These are phyloP conservation scores for Hypoxylon rickii DNA, from an alignment of 495 filamentous ascomycete species.

Conservation along the genomic window DNA sequence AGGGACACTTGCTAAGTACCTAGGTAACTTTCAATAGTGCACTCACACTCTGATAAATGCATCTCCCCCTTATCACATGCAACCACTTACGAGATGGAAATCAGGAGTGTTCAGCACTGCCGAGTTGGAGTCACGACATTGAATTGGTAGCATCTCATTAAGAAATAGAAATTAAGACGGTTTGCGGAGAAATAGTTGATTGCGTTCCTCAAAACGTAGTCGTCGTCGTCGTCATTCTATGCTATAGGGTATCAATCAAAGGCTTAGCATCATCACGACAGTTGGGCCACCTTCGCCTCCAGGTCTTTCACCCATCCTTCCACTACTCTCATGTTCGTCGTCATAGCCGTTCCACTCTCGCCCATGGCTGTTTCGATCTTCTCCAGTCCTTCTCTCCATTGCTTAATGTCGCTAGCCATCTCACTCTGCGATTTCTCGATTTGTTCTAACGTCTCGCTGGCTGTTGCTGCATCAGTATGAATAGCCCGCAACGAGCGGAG, in stretches of 20 bases:
- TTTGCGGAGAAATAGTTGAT: too few relatives aligned
- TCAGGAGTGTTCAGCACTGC: too few relatives aligned
- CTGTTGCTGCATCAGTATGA: constrained; percentile 85
- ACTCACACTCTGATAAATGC: too few relatives aligned
- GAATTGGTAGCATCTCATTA: too few relatives aligned
- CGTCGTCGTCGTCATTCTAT: constrained; percentile 9
- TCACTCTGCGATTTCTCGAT: constrained; percentile 81
- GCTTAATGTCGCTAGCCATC: constrained; percentile 79
- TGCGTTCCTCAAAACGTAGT: background rate
- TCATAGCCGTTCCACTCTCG: constrained; percentile 69
- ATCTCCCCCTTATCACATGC: too few relatives aligned
- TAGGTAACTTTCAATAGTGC: too few relatives aligned
- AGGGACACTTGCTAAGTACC: too few relatives aligned
- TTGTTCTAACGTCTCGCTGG: constrained; percentile 74
- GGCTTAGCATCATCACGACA: constrained; percentile 43
- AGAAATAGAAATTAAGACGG: too few relatives aligned
- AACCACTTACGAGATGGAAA: too few relatives aligned
- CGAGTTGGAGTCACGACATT: too few relatives aligned
- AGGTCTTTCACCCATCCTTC: constrained; percentile 88
- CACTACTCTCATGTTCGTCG: constrained; percentile 76
- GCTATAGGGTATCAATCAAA: constrained; percentile 22
- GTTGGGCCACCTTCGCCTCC: constrained; percentile 70
- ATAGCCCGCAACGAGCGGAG: constrained; percentile 81
- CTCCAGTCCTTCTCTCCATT: constrained; percentile 82
- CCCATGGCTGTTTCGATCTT: constrained; percentile 76